Base-by-base conservation (phyloP, 768 basidiomycete species). In the Lentinula edodes region DNA sequence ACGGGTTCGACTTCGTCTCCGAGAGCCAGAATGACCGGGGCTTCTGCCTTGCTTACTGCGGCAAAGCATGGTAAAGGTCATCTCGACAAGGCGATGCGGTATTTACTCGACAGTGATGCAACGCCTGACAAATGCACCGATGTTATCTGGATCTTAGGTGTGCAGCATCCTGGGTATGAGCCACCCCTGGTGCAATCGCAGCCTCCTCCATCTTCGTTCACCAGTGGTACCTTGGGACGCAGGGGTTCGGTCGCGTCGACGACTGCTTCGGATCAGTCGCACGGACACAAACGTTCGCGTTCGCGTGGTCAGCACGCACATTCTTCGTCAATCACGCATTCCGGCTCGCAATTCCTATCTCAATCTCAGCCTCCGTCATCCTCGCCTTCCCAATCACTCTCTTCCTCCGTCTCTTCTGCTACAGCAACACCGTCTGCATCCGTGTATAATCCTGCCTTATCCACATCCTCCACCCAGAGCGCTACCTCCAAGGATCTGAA, bases 41-140 rank as follows among this genome's bases (percentile, higher is more conserved):
- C 74, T 16, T 67, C 71, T 16, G 80, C 86, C 0, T 76, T 91
- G 12, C 76, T 91, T 53, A 81, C 84, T 1, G 88, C 87, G 0
- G 88, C 87, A 2, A 87, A 85, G 67, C 84, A 88, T 66, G 86
- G 89, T 45, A 89, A 88, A 66, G 88, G 86, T 23, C 87, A 89
- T 62, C 73, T 91, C 54, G 90, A 91, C 76, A 90, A 89, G 71
- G 91, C 90, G 2, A 85, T 94, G 79, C 81, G 93, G 50, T 92
- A 94, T 74, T 78, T 98, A n/a, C 80, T 96, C 63, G 95, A 98
- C 75, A 85, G 85, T 66, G 95, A 98, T 73, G 85, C 93, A 16
- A 84, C 82, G 3, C 92, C 91, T 1, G 94, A 97, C 71, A 87
- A 82, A 68, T 94, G 86, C 58, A 69, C 81, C 0, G 91, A 95